phyloP scores from a whole-genome alignment of 2,329 filamentous ascomycete genomes.

The Aplosporella prunicola region DNA sequence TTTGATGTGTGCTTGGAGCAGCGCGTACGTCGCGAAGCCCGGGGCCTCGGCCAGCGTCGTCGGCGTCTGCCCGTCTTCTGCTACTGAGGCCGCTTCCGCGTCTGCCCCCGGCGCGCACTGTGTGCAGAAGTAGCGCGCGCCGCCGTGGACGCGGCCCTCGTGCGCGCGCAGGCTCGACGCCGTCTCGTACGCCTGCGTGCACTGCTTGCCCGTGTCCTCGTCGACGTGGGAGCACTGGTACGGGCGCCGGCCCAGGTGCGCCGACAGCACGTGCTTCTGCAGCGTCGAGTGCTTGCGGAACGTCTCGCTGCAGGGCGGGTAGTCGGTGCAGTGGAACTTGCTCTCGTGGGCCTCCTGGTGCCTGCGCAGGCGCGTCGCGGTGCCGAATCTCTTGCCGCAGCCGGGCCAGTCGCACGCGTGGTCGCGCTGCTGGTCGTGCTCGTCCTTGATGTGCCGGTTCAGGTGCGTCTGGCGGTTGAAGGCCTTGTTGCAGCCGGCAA shows the following conservation, averaged over 20 bases:
- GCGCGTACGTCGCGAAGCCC: conserved; percentile 58
- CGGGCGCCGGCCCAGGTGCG: conserved; percentile 62
- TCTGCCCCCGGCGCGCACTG: conserved; percentile 47
- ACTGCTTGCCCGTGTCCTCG: conserved; percentile 44
- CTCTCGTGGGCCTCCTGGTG: conserved; percentile 73
- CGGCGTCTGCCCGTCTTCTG: conserved; percentile 12
- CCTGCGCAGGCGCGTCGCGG: conserved; percentile 64
- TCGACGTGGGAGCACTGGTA: conserved; percentile 60
- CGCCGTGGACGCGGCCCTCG: conserved; percentile 57
- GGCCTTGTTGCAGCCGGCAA: conserved; percentile 65
- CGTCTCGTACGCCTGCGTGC: conserved; percentile 63
- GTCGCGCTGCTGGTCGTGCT: conserved; percentile 57
- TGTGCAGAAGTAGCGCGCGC: conserved; percentile 64
- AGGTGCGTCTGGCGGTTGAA: conserved; percentile 84
- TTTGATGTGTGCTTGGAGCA: conserved; percentile 65
- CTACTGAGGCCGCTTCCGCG: conserved; percentile 30
- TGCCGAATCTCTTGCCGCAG: conserved; percentile 75
- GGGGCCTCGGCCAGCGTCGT: conserved; percentile 16
- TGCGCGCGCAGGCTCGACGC: conserved; percentile 63
- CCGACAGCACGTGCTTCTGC: conserved; percentile 68
- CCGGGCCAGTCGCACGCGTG: conserved; percentile 62
- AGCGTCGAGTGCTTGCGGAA: conserved; percentile 86
- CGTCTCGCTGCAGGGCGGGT: conserved; percentile 59
- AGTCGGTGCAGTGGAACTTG: conserved; percentile 62
- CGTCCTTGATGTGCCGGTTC: conserved; percentile 73